Base-by-base conservation (phyloP, 805 yeast species). In the Saturnispora sekii region DNA sequence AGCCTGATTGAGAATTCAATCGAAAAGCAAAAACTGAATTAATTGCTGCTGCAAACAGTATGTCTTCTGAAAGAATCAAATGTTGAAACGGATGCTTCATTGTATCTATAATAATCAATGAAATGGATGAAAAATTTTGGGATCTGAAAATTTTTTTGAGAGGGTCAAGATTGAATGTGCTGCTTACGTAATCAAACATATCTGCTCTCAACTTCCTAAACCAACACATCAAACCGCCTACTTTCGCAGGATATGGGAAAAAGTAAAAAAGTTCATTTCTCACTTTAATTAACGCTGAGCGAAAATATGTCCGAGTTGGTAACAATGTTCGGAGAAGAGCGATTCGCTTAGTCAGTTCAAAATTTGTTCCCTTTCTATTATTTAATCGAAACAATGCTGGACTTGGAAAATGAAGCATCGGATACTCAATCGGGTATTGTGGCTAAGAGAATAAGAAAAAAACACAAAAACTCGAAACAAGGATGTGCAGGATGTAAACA, bases 71-170 rank as follows among this genome's bases (percentile, higher is more conserved):
- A n/a, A 74, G 52, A 3, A 70, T 54, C 2, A 79, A 59, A 32
- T 76, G 67, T 56, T 83, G 90, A 57, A 78, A 76, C 14, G 93
- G 93, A 55, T 84, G 89, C 53, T 79, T 79, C 77, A 81, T 60
- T 21, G 26, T 21, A 21, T 21, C 26, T 21, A 21, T 21, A 21
- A 18, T 5, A 21, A 21, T 21, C 8, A 8, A 21, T 21, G 26
- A 21, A 21, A 21, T 21, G 26, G 6, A 5, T 21, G 26, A 21
- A 21, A 21, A 21, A 21, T 21, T 21, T 21, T 21, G 26, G 26
- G 26, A 21, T 21, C 26, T 21, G 26, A 21, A 21, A 21, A 21
- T 21, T 21, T 21, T 21, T 21, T 21, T 21, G 26, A 21, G 26
- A 17, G 5, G 5, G 26, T 21, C 26, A 21, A 21, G 26, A 21